Conservation (phyloP, 495 filamentous ascomycete species). For the Durotheca rogersii region DNA sequence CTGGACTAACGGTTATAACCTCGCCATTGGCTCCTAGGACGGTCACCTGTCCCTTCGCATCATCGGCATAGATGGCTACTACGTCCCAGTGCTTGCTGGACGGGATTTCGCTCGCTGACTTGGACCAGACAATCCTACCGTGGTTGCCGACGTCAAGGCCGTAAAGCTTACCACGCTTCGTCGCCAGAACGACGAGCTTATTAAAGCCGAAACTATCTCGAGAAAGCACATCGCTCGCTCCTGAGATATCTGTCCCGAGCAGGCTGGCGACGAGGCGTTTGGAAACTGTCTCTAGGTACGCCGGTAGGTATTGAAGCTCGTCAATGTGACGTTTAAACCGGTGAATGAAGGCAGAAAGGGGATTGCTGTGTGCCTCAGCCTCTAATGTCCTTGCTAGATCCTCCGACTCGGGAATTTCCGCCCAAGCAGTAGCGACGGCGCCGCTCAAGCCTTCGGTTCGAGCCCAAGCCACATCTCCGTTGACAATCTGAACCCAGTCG, state of each 20-base stretch:
- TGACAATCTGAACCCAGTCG: constrained; percentile 80
- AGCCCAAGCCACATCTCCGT: constrained; percentile 77
- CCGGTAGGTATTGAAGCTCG: constrained; percentile 78
- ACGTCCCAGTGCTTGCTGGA: constrained; percentile 62
- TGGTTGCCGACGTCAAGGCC: constrained; percentile 75
- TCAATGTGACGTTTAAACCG: constrained; percentile 77
- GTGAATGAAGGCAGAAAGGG: constrained; percentile 79
- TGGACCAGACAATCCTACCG: constrained; percentile 74
- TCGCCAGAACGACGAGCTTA: constrained; percentile 80
- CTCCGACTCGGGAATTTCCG: constrained; percentile 68
- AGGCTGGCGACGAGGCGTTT: constrained; percentile 67
- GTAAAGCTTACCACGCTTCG: constrained; percentile 74
- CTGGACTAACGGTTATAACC: constrained; percentile 55
- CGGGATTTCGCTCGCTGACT: constrained; percentile 57
- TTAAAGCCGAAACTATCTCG: constrained; percentile 84
- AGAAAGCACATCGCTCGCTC: constrained; percentile 53
- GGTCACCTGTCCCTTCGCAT: constrained; percentile 54
- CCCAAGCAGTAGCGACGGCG: constrained; percentile 74
- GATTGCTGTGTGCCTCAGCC: constrained; percentile 79
- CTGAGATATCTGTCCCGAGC: constrained; percentile 52
- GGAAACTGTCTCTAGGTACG: constrained; percentile 66
- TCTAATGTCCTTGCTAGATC: constrained; percentile 77
- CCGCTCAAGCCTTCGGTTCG: constrained; percentile 79
- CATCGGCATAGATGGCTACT: constrained; percentile 62
- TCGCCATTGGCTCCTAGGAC: constrained; percentile 61